Evolutionary conservation across 192 early-diverging fungal genomes (phyloP), one percentile per base, ranked within the genome.

Genomic region (Backusella circina): DNA sequence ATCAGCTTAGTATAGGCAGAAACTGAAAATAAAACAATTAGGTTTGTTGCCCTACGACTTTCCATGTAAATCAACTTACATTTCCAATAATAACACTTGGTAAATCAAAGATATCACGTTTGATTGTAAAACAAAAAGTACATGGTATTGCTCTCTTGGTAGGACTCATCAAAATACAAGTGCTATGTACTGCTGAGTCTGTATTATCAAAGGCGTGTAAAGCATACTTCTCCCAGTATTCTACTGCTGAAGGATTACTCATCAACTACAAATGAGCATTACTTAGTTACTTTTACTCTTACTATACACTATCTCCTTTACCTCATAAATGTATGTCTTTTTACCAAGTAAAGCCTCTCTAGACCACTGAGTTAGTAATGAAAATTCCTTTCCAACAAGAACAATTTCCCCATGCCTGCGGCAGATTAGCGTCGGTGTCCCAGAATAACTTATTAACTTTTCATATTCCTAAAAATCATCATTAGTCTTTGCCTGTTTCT

Each of bases 401-500:
- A 91, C 92, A 75, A 98, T 96, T 83, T 98, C 95, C 54, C 96
- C 96, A 1, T 93, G 95, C 8, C 96, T 88, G 35, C 96, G 92
- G 95, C 96, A 98, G 32, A 98, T 94, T 21, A 97, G 95, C 6
- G 95, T 96, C 6, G 96, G 96, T 38, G 96, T 98, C 33, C 96
- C 96, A 16, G 96, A 96, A 74, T 92, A 97, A 3, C 91, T 91
- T 66, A 98, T 96, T 23, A 98, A 83, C 77, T 98, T 96, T 79
- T 97, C 95, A 73, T 93, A 97, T 87, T 98, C 96, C 90, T 93
- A 71, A 12, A 70, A 37, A 30, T 5, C 5, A 33, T 0, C 37
- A 36, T 38, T 31, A 68, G 30, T 41, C 13, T 41, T 13, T 41
- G 39, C 36, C 8, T 23, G 16, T 23, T 2, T 31, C 13, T 9